Conservation (phyloP, 106 monocot genomes). For the Dendrobium catenatum region DNA sequence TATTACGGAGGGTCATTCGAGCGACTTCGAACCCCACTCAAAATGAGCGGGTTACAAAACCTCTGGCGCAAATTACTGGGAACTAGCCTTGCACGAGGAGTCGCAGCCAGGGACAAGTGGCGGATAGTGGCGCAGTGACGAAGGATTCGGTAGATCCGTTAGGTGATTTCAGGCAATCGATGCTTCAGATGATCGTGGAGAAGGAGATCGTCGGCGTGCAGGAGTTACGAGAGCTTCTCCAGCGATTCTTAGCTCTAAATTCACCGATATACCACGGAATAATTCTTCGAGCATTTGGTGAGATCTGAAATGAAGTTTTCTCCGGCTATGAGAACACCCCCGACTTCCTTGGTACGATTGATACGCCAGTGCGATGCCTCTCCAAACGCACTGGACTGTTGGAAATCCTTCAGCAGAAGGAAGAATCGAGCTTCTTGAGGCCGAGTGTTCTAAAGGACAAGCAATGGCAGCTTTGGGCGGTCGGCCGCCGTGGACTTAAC, state of each 20-base stretch:
- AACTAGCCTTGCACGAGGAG: not conserved
- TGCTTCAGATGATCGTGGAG: constrained; percentile 81
- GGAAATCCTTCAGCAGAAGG: not conserved
- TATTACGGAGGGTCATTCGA: no score
- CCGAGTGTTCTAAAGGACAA: no score
- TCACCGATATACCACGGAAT: constrained; percentile 47
- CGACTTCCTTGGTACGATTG: no score
- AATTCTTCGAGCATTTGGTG: constrained; percentile 69
- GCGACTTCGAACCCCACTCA: no score
- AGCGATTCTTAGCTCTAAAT: constrained; percentile 45
- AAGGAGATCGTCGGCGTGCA: constrained; percentile 46
- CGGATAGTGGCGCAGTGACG: constrained; percentile 57
- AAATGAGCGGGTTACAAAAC: no score
- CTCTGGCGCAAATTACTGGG: no score
- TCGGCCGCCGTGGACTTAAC: constrained; percentile 14
- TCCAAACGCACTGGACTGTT: not conserved
- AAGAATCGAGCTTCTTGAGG: not conserved
- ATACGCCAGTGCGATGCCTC: no score
- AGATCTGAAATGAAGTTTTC: constrained; percentile 74
- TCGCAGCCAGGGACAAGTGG: constrained; percentile 19
- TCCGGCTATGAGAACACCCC: not conserved
- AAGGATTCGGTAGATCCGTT: constrained; percentile 58
- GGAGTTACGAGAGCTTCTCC: constrained; percentile 46
- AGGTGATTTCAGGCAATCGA: constrained; percentile 55
- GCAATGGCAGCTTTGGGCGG: not conserved